Base-by-base conservation (phyloP, 2,329 filamentous ascomycete genomes). In the Fonsecaea erecta region DNA sequence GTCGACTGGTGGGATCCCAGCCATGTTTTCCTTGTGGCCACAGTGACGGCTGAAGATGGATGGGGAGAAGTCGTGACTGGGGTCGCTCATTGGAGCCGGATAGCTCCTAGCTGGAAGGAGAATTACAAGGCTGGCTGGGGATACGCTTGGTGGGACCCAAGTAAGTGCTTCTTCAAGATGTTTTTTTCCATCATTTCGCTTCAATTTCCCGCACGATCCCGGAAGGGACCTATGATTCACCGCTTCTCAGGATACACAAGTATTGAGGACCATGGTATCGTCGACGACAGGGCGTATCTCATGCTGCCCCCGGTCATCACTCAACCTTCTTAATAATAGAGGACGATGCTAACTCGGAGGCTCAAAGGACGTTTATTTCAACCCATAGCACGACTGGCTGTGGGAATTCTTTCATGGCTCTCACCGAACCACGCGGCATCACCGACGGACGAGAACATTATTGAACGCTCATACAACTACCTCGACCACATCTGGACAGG, bases 371-470 rank as follows among this genome's bases (percentile, higher is more conserved):
- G 61, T 18, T 34, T 79, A 63, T 69, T 81, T 60, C 77, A 78
- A 64, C 79, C 79, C 34, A 71, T 81, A 61, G 75, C 74, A 18
- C 78, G 77, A 18, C 73, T 79, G 55, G 74, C 78, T 63, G 73
- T 76, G 57, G 76, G 77, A 57, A 70, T 81, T 5, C 14, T 57
- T 12, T 14, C 37, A 8, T 34, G 63, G 18, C 5, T 69, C 51
- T 71, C 65, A 2, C 67, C 67, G 3, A 71, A 71, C 35, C 67
- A 67, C 24, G 69, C 69, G 11, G 63, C 65, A 9, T 63, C 65
- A 7, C 56, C 60, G 12, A 35, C 37, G 21, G 24, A 68, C 26
- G 69, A 71, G 55, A 24, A 32, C 61, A 68, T 68, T 28, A 46
- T 71, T 34, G 69, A 69, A 62, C 57, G 52, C 32, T 66, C 64